Evolutionary conservation across 2,329 filamentous ascomycete species (phyloP).

Genomic region (Aspergillus calidoustus): DNA sequence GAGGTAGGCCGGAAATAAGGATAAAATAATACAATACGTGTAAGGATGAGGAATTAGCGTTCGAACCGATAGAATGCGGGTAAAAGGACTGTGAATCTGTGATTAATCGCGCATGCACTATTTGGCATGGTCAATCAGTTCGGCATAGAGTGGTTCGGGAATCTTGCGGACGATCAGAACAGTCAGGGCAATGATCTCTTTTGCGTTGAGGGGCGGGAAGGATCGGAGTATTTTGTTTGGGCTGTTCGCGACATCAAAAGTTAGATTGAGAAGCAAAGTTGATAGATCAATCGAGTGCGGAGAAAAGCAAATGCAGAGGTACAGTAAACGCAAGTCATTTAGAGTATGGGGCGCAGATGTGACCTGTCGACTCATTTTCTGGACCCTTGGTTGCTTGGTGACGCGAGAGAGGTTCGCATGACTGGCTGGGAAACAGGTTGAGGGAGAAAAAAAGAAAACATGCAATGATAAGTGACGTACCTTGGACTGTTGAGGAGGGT

Average conservation of each 20-base stretch:
- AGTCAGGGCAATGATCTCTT: slow-evolving; percentile 81
- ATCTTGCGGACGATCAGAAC: slow-evolving; percentile 88
- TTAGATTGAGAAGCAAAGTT: slow-evolving; percentile 14
- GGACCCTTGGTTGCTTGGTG: slow-evolving; percentile 3
- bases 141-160: slow-evolving; percentile 84
- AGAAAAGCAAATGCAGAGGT: background rate
- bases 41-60: background rate
- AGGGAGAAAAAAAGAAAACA: slow-evolving; percentile 5
- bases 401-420: background rate
- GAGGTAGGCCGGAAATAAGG: background rate
- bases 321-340: background rate
- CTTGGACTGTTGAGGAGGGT: slow-evolving; percentile 82
- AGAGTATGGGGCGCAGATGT: slow-evolving; percentile 8
- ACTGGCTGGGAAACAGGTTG: slow-evolving; percentile 5
- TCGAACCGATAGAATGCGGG: background rate
- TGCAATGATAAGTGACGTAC: slow-evolving; percentile 52
- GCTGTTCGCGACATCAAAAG: slow-evolving; percentile 52
- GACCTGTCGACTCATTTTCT: slow-evolving; percentile 8
- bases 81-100: too few relatives aligned
- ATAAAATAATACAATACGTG: slow-evolving; percentile 2
- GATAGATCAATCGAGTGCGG: background rate
- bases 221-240: slow-evolving; percentile 91
- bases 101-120: slow-evolving; percentile 23
- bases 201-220: slow-evolving; percentile 81
- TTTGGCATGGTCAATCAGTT: slow-evolving; percentile 84